Conservation (phyloP, 106 monocot genomes). For the Acorus calamus region DNA sequence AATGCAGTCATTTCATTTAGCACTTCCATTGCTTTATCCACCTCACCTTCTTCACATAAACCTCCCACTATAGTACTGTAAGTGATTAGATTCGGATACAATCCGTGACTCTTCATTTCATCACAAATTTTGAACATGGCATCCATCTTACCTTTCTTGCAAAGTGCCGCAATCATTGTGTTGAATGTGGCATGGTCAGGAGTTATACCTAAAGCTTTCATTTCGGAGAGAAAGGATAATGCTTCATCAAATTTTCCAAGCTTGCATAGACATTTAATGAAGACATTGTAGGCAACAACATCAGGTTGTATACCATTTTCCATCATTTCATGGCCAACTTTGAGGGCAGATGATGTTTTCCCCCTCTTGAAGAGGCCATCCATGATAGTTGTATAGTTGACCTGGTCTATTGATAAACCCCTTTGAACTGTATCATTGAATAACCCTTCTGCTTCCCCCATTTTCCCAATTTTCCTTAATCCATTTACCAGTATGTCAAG, state of each 20-base stretch:
- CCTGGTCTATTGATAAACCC: slow-evolving; percentile 44
- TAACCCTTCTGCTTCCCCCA: slow-evolving; percentile 49
- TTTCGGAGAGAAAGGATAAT: slow-evolving; percentile 33
- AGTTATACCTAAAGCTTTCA: slow-evolving; percentile 49
- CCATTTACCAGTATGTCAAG: slow-evolving; percentile 70
- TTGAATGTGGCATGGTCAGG: slow-evolving; percentile 78
- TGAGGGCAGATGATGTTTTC: slow-evolving; percentile 45
- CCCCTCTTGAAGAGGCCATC: slow-evolving; percentile 78
- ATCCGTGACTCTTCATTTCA: slow-evolving; percentile 56
- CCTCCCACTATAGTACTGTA: slow-evolving; percentile 47
- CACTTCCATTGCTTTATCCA: slow-evolving; percentile 31
- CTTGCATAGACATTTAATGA: slow-evolving; percentile 61
- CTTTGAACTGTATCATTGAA: slow-evolving; percentile 37
- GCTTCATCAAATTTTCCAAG: slow-evolving; percentile 66
- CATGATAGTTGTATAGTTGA: slow-evolving; percentile 87
- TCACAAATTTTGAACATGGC: slow-evolving; percentile 36
- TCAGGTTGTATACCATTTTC: slow-evolving; percentile 45
- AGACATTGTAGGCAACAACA: slow-evolving; percentile 70
- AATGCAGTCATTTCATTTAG: slow-evolving; percentile 54
- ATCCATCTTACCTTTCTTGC: slow-evolving; percentile 42
- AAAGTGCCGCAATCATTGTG: slow-evolving; percentile 49
- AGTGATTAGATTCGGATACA: slow-evolving; percentile 61
- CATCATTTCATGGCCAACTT: slow-evolving; percentile 54
- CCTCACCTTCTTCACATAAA: slow-evolving; percentile 29
- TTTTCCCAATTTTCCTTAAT: slow-evolving; percentile 56